Evolutionary conservation across 2,329 filamentous ascomycete genomes (phyloP).

Genomic region (Botrytis sinoallii): DNA sequence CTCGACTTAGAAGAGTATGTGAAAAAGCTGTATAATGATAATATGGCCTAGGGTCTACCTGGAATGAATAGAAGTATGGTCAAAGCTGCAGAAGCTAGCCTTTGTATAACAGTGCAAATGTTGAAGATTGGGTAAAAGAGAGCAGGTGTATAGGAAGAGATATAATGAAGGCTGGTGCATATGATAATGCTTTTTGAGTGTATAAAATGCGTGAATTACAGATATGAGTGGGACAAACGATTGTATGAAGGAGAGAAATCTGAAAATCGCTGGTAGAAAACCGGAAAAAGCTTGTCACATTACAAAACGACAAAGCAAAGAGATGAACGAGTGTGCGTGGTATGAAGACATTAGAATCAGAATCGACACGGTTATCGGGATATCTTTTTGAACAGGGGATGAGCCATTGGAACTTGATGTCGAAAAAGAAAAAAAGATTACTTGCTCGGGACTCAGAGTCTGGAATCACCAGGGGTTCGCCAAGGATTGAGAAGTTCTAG

Average conservation of each 20-base stretch:
- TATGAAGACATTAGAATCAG: slow-evolving; percentile 15
- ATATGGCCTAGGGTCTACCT: slow-evolving; percentile 58
- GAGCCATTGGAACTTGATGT: not conserved
- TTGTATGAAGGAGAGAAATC: slow-evolving; percentile 3
- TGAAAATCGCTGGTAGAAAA: not conserved
- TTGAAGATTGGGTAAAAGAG: not conserved
- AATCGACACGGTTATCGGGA: slow-evolving; percentile 2
- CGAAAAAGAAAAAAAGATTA: slow-evolving; percentile 3
- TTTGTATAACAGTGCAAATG: not conserved
- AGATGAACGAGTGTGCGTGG: not conserved
- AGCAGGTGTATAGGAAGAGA: not conserved
- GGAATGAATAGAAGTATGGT: slow-evolving; percentile 43
- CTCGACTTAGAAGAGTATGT: slow-evolving; percentile 8
- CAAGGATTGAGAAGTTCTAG: not conserved
- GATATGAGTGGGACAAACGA: slow-evolving; percentile 12
- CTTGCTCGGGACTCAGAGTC: not conserved
- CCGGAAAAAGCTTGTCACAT: not conserved
- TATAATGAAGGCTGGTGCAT: slow-evolving; percentile 11
- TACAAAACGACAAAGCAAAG: not conserved
- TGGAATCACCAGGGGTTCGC: slow-evolving; percentile 12
- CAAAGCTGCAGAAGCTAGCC: slow-evolving; percentile 15
- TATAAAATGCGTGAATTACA: not conserved
- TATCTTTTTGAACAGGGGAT: not conserved
- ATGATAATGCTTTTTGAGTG: not conserved
- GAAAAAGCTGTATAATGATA: slow-evolving; percentile 28